Base-by-base conservation (phyloP, 164 flowering plant genomes). In the Vitis amurensis region DNA sequence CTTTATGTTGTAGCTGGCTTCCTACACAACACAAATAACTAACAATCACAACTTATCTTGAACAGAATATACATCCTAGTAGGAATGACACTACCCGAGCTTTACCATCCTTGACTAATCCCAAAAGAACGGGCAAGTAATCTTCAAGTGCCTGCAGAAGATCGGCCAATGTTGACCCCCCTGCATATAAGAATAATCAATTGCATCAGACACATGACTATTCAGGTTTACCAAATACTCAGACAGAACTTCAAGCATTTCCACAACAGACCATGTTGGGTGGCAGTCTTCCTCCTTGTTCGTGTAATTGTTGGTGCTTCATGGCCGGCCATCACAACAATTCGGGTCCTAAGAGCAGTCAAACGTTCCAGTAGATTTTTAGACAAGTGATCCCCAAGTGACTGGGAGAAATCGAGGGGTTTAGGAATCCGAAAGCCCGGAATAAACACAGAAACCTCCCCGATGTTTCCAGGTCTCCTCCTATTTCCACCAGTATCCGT, bases 351-450 rank as follows among this genome's bases (percentile, higher is more conserved):
- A 56, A 92, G 82, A 60, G 91, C 88, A 63, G 93, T 78, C 6
- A 92, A 76, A 5, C 89, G 89, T 64, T 90, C 93, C 31, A 90
- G 76, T 72, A 89, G 59, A 70, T 63, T 84, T 79, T 83, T 86
- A 15, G 91, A 77, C 78, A 90, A 73, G 63, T 64, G 76, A 49
- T 82, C 88, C 60, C 84, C 81, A 53, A 90, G 85, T 55, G 86
- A 76, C 60, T 76, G 78, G 37, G 84, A 85, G 68, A 92, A 92
- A 74, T 92, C 93, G 30, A 84, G 84, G 15, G 89, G 87, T 71
- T 88, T 88, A 30, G 97, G 97, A 56, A 88, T 86, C 61, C 97
- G 83, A 44, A 92, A 74, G 30, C 94, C 94, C 51, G 97, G 97
- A 27, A 92, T 90, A 79, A 86, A 92, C 11, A 92, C 94, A 53